Evolutionary conservation across 805 yeast genomes (phyloP), one percentile per base, ranked within the genome.

Genomic region (Schwanniomyces pseudopolymorphus): DNA sequence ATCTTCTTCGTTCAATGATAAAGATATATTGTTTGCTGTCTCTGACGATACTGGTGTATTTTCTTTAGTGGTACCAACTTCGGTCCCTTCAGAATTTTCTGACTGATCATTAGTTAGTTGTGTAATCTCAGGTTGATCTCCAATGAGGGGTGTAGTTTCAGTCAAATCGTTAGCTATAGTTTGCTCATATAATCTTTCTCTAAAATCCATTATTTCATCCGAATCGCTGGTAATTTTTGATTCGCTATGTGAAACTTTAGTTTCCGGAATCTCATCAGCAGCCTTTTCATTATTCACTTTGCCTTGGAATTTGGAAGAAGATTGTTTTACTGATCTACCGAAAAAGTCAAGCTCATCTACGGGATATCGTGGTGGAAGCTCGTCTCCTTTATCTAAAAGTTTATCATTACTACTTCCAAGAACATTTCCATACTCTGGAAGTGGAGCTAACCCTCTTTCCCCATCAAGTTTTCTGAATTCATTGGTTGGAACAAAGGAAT

Each of bases 321-420:
- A 75, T 1, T 57, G 51, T 21, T 47, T 49, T 7, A 50, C 35
- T 1, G 70, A 52, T 46, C 77, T 55, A 0, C 86, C 87, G 56
- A 84, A 83, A 53, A 84, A 84, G 24, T 80, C 82, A 40, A 77
- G 71, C 51, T 83, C 87, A 4, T 80, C 82, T 16, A 70, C 77
- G 1, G 88, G 87, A 57, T 85, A 85, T 14, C 72, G 67, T 2
- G 92, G 92, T 14, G 91, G 91, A 36, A 85, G 61, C 38, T 78
- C 84, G 50, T 84, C 91, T 3, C 91, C 91, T 58, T 79, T 81
- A 54, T 83, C 91, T 45, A 86, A 66, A 3, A 86, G 67, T 20
- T 77, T 71, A 54, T 85, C 89, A 19, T 61, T 64, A 28, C 50
- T 56, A 24, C 63, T 63, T 40, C 57, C 57, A 9, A 49, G 41